Conservation (phyloP, 1,139 yeast genomes). For the Taphrina communis region DNA sequence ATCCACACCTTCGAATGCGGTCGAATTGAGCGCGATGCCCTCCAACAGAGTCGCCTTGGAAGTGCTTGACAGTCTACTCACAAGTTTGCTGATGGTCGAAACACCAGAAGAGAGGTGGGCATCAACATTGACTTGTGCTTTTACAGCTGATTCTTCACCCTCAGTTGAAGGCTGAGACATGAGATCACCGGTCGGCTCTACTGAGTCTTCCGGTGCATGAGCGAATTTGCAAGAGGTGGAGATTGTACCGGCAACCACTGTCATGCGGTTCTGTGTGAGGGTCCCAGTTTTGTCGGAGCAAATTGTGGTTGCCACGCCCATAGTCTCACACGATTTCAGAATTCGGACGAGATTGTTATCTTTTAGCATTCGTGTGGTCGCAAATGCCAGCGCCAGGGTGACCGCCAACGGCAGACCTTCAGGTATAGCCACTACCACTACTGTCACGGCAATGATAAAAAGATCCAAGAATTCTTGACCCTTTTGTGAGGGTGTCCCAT, state of each 20-base stretch:
- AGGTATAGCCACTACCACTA: slow-evolving; percentile 96
- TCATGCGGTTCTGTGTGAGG: slow-evolving; percentile 88
- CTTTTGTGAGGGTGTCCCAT: slow-evolving; percentile 68
- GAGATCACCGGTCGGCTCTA: slow-evolving; percentile 31
- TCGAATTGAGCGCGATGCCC: slow-evolving; percentile 77
- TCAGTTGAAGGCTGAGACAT: background rate
- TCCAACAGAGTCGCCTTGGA: slow-evolving; percentile 57
- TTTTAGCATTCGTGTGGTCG: slow-evolving; percentile 96
- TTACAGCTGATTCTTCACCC: slow-evolving; percentile 12
- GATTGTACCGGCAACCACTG: slow-evolving; percentile 76
- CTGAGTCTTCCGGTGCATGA: slow-evolving; percentile 16
- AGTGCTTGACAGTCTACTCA: slow-evolving; percentile 50
- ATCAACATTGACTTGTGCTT: slow-evolving; percentile 9
- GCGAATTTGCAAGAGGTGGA: slow-evolving; percentile 56
- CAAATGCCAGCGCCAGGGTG: slow-evolving; percentile 93
- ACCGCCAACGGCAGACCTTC: slow-evolving; percentile 98
- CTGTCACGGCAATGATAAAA: slow-evolving; percentile 86
- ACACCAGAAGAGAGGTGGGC: slow-evolving; percentile 13
- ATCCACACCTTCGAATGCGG: slow-evolving; percentile 77
- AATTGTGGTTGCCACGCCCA: slow-evolving; percentile 98
- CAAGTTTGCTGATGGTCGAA: slow-evolving; percentile 7
- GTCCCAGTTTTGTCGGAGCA: slow-evolving; percentile 99
- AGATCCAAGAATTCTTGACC: slow-evolving; percentile 85
- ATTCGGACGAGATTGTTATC: slow-evolving; percentile 96
- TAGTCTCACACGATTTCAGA: slow-evolving; percentile 90